A percentile compares a stretch with the other conserved stretches of the same genome.
Conservation (phyloP, 139 green algal species). For the Edaphochlamys debaryana region DNA sequence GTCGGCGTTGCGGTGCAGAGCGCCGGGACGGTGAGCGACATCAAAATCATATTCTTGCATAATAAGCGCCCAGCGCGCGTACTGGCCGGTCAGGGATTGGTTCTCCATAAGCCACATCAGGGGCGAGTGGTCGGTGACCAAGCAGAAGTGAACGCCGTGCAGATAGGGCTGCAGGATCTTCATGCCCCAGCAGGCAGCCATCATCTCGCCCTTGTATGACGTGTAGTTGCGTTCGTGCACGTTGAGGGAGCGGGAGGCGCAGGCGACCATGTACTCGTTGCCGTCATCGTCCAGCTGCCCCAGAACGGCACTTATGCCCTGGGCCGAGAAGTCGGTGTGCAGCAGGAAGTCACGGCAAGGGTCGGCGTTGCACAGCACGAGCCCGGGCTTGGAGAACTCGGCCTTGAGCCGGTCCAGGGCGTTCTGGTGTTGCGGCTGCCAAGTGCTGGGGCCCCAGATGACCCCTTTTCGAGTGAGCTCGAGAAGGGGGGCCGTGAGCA, state of each 20-base stretch:
- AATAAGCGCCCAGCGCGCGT: conserved; percentile 29
- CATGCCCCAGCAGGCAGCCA: conserved; percentile 32
- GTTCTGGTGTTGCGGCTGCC: conserved; percentile 10
- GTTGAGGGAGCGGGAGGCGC: neutral
- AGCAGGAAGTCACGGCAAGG: neutral
- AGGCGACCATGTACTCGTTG: conserved; percentile 41
- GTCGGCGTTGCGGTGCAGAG: neutral
- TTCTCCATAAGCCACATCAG: conserved; percentile 30
- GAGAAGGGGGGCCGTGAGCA: conserved; percentile 25
- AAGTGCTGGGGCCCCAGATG: conserved; percentile 33
- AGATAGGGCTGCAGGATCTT: conserved; percentile 29
- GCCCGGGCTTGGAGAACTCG: neutral
- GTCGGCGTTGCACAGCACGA: neutral
- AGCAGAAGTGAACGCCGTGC: neutral
- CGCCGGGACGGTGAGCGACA: conserved; percentile 19
- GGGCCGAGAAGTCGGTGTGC: conserved; percentile 7
- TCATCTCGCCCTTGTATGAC: conserved; percentile 34
- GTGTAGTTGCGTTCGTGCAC: neutral
- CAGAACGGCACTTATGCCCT: conserved; percentile 50
- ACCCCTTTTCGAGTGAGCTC: conserved; percentile 45
- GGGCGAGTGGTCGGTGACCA: conserved; percentile 37
- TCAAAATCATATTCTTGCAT: conserved; percentile 23
- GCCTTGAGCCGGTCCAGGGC: neutral
- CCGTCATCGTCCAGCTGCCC: conserved; percentile 47
- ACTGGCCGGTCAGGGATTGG: conserved; percentile 2